Evolutionary conservation across 1,284 basidiomycete species (phyloP).

Genomic region (Naganishia sp.): DNA sequence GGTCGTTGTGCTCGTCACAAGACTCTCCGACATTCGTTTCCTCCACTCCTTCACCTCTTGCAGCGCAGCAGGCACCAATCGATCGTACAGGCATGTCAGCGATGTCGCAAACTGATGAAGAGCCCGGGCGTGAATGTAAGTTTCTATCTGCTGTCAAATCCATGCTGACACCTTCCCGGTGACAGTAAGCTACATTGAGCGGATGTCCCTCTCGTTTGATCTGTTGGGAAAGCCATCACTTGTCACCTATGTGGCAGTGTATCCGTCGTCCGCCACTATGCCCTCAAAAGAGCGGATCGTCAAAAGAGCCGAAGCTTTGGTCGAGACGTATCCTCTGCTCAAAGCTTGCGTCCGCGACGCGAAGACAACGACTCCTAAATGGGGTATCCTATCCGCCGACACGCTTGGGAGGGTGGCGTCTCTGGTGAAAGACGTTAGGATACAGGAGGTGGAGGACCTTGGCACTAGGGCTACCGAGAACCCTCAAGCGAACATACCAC

Average conservation of each 20-base stretch:
- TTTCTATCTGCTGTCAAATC: too few species aligned
- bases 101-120: too few species aligned
- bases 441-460: not conserved
- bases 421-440: not conserved
- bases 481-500: not conserved
- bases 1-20: too few species aligned
- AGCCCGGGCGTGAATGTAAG: too few species aligned
- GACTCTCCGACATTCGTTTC: too few species aligned
- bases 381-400: not conserved
- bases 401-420: not conserved
- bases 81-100: too few species aligned
- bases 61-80: too few species aligned
- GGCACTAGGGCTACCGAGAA: not conserved
- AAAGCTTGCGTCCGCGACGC: conserved; percentile 5
- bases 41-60: too few species aligned
- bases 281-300: not conserved
- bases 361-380: conserved; percentile 7
- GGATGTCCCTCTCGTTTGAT: not conserved
- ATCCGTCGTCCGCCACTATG: not conserved
- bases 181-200: conserved; percentile 2
- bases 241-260: conserved; percentile 1
- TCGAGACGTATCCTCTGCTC: not conserved
- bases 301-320: not conserved
- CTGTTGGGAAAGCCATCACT: not conserved
- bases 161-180: too few species aligned